Conservation (phyloP, 164 flowering plant genomes). For the Paratinospora sagittata region DNA sequence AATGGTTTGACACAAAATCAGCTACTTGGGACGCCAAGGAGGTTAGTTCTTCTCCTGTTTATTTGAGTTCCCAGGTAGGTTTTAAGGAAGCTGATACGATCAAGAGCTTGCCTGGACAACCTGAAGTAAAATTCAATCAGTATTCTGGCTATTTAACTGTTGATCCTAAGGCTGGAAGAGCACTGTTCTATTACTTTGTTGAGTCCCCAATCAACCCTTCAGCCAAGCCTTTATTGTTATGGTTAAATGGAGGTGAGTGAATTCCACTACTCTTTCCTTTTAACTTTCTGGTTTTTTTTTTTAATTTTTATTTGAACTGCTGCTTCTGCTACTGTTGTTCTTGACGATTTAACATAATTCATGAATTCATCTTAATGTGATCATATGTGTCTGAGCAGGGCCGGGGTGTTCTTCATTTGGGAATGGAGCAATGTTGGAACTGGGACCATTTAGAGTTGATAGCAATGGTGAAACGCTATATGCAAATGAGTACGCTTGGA, state of each 20-base stretch:
- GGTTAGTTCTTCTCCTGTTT: slow-evolving; percentile 16
- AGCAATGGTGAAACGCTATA: slow-evolving; percentile 27
- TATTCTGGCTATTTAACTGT: slow-evolving; percentile 53
- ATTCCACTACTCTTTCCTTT: too few species aligned
- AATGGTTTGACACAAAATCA: not conserved
- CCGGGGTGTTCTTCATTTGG: slow-evolving; percentile 44
- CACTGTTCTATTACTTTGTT: slow-evolving; percentile 46
- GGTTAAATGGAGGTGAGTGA: slow-evolving; percentile 44
- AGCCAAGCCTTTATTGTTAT: slow-evolving; percentile 15
- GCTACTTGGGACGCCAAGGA: not conserved
- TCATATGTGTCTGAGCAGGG: slow-evolving; percentile 21
- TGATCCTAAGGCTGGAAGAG: slow-evolving; percentile 37
- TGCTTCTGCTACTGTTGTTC: not conserved
- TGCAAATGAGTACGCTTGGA: slow-evolving; percentile 25
- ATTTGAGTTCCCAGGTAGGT: slow-evolving; percentile 21
- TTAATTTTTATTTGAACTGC: not conserved
- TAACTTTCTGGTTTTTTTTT: slow-evolving; percentile 20
- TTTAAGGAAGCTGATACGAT: slow-evolving; percentile 22
- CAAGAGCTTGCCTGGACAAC: slow-evolving; percentile 51
- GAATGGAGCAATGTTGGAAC: slow-evolving; percentile 37
- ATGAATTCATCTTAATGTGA: not conserved
- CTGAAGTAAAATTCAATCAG: slow-evolving; percentile 46
- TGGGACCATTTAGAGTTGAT: slow-evolving; percentile 35
- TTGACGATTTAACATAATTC: not conserved
- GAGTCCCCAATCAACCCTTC: slow-evolving; percentile 32